phyloP scores from a whole-genome alignment of 805 yeast genomes.

The Yarrowia sp. region DNA sequence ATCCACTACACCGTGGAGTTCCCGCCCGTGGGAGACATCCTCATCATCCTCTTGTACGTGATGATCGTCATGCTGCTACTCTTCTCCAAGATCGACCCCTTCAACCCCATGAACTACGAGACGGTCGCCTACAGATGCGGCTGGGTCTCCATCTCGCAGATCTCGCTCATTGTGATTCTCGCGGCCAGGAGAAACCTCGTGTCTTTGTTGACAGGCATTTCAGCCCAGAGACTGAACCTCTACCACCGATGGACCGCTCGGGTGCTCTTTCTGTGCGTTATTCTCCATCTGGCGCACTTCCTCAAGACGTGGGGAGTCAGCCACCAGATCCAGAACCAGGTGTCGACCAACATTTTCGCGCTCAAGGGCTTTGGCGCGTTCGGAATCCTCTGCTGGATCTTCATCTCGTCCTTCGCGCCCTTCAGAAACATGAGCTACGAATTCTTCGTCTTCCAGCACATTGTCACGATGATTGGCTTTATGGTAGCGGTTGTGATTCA shows the following conservation, averaged over 20 bases:
- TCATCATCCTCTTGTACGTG: constrained; percentile 28
- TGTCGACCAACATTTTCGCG: constrained; percentile 30
- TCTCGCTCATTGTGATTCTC: constrained; percentile 34
- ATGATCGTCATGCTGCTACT: constrained; percentile 31
- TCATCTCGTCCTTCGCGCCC: constrained; percentile 29
- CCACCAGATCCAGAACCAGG: constrained; percentile 28
- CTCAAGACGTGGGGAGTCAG: constrained; percentile 31
- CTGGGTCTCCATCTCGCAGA: constrained; percentile 35
- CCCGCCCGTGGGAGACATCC: constrained; percentile 12
- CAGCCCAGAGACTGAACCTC: constrained; percentile 32
- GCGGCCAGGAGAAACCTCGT: constrained; percentile 30
- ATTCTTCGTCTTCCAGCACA: constrained; percentile 34
- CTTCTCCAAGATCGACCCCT: constrained; percentile 30
- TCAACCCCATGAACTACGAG: constrained; percentile 30
- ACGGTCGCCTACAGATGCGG: constrained; percentile 33
- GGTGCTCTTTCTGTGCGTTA: constrained; percentile 32
- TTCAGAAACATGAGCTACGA: constrained; percentile 32
- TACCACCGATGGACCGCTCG: constrained; percentile 37
- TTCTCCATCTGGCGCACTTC: constrained; percentile 33
- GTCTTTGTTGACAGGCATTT: constrained; percentile 32
- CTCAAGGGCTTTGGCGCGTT: constrained; percentile 34
- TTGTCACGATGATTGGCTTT: constrained; percentile 33
- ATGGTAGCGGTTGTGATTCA: constrained; percentile 31
- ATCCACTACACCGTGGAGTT: constrained; percentile 10
- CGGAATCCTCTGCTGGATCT: constrained; percentile 32